Evolutionary conservation across 2,329 filamentous ascomycete genomes (phyloP), one percentile per base, ranked within the genome.

Genomic region (Macroventuria anomochaeta): DNA sequence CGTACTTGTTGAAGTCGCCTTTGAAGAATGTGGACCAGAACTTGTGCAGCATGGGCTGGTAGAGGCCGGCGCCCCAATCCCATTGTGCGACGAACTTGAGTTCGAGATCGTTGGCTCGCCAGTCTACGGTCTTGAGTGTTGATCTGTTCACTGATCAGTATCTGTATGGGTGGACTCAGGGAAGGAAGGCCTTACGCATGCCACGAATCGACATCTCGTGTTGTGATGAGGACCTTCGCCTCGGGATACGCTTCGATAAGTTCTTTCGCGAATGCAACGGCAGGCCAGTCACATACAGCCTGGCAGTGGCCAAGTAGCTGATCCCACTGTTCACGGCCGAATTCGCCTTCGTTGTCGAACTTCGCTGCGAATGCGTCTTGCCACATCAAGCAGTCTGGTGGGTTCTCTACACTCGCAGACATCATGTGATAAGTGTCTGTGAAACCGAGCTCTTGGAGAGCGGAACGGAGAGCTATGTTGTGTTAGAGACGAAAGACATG

Each of bases 21-120:
- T 85, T 80, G 79, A 88, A 89, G 75, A 88, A 88, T 50, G 80
- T 82, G 63, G 85, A 81, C 76, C 87, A 89, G 77, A 88, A 88
- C 73, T 86, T 87, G 71, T 81, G 80, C 53, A 89, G 79, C 86
- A 89, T 88, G 32, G 85, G 86, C 70, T 88, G 83, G 77, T 88
- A 88, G 78, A 88, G 84, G 69, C 82, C 78, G 7, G 86, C 85
- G 10, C 83, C 86, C 86, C 86, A 88, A 75, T 83, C 83, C 62
- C 81, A 78, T 71, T 81, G 77, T 32, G 81, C 81, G 12, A 85
- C 77, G 51, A 80, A 75, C 56, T 77, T 79, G 71, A 82, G 79
- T 74, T 88, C 85, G 4, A 80, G 82, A 69, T 88, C 86, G 20
- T 82, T 87, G 43, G 81, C 85, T 46, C 86, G 83, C 86, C 85